Evolutionary conservation across 2,329 filamentous ascomycete species (phyloP).

Genomic region (Botrytis medusae): DNA sequence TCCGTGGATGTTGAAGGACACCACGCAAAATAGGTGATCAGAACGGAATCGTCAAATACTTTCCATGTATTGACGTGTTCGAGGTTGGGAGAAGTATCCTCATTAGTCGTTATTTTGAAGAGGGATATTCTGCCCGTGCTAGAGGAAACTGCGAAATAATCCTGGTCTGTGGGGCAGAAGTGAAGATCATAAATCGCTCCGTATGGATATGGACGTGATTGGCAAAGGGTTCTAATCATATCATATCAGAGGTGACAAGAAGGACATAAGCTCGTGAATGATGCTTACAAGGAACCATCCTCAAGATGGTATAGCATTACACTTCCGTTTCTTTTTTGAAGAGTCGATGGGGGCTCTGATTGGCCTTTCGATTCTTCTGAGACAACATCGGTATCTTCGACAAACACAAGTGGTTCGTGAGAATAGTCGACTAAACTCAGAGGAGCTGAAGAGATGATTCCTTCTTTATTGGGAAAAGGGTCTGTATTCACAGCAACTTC

Average conservation of each 20-base stretch:
- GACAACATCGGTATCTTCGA: neutral
- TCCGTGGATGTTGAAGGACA: conserved; percentile 16
- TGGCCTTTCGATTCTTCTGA: neutral
- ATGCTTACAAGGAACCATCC: conserved; percentile 18
- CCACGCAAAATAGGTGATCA: conserved; percentile 31
- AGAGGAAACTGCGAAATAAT: conserved; percentile 72
- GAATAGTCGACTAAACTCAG: conserved; percentile 18
- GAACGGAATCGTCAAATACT: conserved; percentile 46
- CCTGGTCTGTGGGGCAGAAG: conserved; percentile 60
- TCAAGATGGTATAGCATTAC: conserved; percentile 47
- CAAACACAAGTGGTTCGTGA: neutral
- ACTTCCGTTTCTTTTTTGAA: conserved; percentile 71
- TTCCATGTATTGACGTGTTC: conserved; percentile 45
- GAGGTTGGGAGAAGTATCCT: conserved; percentile 33
- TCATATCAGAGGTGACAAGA: conserved; percentile 23
- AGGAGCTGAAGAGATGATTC: conserved; percentile 7
- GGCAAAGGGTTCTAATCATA: conserved; percentile 51
- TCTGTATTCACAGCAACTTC: conserved; percentile 2
- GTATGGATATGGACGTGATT: conserved; percentile 63
- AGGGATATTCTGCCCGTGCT: conserved; percentile 72
- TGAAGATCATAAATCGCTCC: conserved; percentile 78
- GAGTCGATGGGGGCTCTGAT: conserved; percentile 38
- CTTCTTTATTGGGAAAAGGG: neutral
- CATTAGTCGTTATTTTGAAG: conserved; percentile 50
- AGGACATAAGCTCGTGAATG: neutral